Evolutionary conservation across 2,329 filamentous ascomycete species (phyloP), one percentile per base, ranked within the genome.

Genomic region (Cryphonectria naterciae): DNA sequence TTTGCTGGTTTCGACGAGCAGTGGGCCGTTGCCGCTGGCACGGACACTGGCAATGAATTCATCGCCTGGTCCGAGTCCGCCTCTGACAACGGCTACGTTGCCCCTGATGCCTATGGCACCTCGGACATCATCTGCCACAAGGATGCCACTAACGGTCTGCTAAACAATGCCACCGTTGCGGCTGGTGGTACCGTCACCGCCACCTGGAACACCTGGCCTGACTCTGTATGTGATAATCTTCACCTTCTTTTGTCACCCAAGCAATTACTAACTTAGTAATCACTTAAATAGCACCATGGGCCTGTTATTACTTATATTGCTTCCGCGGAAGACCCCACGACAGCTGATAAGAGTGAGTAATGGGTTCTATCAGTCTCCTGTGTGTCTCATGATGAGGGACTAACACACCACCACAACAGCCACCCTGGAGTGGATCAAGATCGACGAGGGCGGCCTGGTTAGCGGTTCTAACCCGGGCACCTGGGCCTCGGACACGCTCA

Each of bases 401-500:
- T 58, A 58, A 58, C 54, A 58, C 54, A 58, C 15, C 25, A 19
- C 46, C 11, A 17, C 46, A 19, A 17, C 15, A 58, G 75, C 74
- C 37, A 74, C 73, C 56, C 74, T 80, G 41, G 71, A 76, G 63
- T 81, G 79, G 79, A 76, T 80, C 73, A 81, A 81, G 77, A 81
- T 81, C 68, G 75, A 81, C 70, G 77, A 79, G 68, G 73, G 70
- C 37, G 80, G 79, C 60, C 75, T 79, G 73, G 75, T 79, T 63
- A 58, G 54, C 54, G 54, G 67, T 74, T 67, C 70, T 73, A 58
- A 58, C 19, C 74, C 75, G 19, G 75, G 76, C 67, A 69, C 73
- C 66, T 83, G 81, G 81, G 78, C 78, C 22, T 76, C 79, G 52
- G 77, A 77, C 71, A 76, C 84, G 22, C 78, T 87, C 72, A 84